Percentiles rank a stretch among this genome's conserved stretches.
phyloP scores from a whole-genome alignment of 345 rosid genomes.

The Syzygium jambos region DNA sequence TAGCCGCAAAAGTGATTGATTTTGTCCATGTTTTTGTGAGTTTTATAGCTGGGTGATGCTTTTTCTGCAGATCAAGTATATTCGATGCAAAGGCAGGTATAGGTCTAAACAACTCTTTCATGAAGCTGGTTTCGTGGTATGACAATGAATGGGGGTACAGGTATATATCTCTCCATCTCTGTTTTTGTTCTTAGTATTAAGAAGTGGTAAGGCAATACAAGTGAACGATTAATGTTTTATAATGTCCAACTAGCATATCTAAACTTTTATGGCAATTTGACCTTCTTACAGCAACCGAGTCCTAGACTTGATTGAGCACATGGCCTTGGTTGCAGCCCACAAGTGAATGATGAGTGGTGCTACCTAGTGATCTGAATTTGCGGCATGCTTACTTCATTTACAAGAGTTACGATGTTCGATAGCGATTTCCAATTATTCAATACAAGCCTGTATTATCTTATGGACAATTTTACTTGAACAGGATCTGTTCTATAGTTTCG shows the following conservation, averaged over 20 bases:
- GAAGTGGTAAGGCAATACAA: background rate
- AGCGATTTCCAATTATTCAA: background rate
- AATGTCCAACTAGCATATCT: background rate
- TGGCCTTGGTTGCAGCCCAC: conserved; percentile 75
- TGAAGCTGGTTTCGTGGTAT: conserved; percentile 92
- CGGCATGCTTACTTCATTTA: background rate
- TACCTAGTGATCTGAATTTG: background rate
- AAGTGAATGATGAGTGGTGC: conserved; percentile 7
- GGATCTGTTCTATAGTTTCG: background rate
- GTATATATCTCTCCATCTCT: conserved; percentile 20
- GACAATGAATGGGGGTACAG: conserved; percentile 99
- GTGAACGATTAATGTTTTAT: background rate
- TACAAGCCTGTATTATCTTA: background rate
- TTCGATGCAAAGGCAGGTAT: conserved; percentile 98
- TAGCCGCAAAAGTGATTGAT: background rate
- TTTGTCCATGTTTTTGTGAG: background rate
- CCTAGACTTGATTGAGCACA: conserved; percentile 92
- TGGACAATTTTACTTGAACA: background rate
- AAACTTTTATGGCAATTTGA: background rate
- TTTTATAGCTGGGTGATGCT: background rate
- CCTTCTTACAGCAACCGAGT: conserved; percentile 72
- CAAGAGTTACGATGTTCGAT: background rate
- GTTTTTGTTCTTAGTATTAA: background rate
- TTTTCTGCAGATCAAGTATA: conserved; percentile 79
- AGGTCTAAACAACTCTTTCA: conserved; percentile 70